Conservation (phyloP, 2,329 filamentous ascomycete genomes). For the Ophiostoma novo-ulmi region DNA sequence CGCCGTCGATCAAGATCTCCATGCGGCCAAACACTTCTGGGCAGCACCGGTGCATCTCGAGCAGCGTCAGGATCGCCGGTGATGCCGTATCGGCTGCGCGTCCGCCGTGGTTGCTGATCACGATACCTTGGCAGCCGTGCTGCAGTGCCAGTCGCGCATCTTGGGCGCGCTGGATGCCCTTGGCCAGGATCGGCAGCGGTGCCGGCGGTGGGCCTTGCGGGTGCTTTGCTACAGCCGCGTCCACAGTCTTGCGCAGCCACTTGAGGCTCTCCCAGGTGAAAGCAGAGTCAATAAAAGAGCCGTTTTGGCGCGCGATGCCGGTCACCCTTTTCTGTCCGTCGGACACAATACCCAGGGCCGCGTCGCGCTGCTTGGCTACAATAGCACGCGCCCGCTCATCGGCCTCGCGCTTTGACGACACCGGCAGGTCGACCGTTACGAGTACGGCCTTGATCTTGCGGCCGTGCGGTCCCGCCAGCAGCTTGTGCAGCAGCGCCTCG, state of each 20-base stretch:
- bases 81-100: slow-evolving; percentile 48
- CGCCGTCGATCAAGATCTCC: slow-evolving; percentile 40
- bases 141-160: slow-evolving; percentile 49
- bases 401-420: slow-evolving; percentile 52
- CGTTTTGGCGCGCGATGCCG: slow-evolving; percentile 49
- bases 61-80: slow-evolving; percentile 37
- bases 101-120: slow-evolving; percentile 56
- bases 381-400: slow-evolving; percentile 42
- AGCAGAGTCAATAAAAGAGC: slow-evolving; percentile 44
- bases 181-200: slow-evolving; percentile 49
- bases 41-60: slow-evolving; percentile 38
- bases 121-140: slow-evolving; percentile 48
- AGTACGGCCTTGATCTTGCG: slow-evolving; percentile 37
- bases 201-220: background rate
- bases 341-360: background rate
- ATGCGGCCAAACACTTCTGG: slow-evolving; percentile 40
- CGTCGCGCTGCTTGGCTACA: slow-evolving; percentile 26
- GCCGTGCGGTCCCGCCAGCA: slow-evolving; percentile 33
- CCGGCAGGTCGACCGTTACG: slow-evolving; percentile 53
- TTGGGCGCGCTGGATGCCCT: slow-evolving; percentile 52
- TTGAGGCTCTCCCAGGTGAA: slow-evolving; percentile 50
- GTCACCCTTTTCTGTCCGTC: slow-evolving; percentile 30
- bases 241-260: slow-evolving; percentile 45
- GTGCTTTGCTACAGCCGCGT: slow-evolving; percentile 9
- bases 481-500: slow-evolving; percentile 20